A percentile compares a stretch with the other conserved stretches of the same genome.
phyloP scores from a whole-genome alignment of 495 filamentous ascomycete genomes.

The Haplographium delicatum region DNA sequence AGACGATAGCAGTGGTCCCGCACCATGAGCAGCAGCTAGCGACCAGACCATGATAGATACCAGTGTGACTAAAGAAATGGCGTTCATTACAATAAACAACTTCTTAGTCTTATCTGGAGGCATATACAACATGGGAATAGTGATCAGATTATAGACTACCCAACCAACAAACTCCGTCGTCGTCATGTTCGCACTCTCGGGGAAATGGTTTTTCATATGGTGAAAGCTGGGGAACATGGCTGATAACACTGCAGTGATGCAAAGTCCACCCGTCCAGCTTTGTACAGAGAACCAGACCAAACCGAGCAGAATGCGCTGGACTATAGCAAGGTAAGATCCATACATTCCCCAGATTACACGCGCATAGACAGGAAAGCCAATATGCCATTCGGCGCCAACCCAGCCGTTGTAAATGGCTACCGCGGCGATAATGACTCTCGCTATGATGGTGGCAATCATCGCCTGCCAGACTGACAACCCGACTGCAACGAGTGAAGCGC shows the following conservation, averaged over 20 bases:
- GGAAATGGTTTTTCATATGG: slow-evolving; percentile 30
- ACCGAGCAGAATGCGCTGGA: slow-evolving; percentile 5
- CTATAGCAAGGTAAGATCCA: slow-evolving; percentile 4
- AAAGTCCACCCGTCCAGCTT: slow-evolving; percentile 1
- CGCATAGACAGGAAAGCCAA: slow-evolving; percentile 6
- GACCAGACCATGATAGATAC: slow-evolving; percentile 31
- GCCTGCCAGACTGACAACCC: slow-evolving; percentile 1
- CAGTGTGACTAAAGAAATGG: slow-evolving; percentile 24
- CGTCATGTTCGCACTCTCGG: slow-evolving; percentile 25
- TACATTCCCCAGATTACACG: slow-evolving; percentile 7
- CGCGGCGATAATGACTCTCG: neutral
- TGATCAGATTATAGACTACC: slow-evolving; percentile 28
- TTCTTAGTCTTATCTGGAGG: slow-evolving; percentile 26
- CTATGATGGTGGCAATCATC: slow-evolving; percentile 25
- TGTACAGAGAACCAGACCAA: slow-evolving; percentile 6
- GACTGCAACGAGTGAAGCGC: slow-evolving; percentile 1
- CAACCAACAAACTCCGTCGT: slow-evolving; percentile 29
- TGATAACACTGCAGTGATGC: slow-evolving; percentile 19
- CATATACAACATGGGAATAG: slow-evolving; percentile 30
- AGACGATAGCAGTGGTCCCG: slow-evolving; percentile 21
- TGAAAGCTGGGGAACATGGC: slow-evolving; percentile 30
- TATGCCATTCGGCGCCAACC: slow-evolving; percentile 1
- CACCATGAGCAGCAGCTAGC: slow-evolving; percentile 26
- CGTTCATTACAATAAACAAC: slow-evolving; percentile 22
- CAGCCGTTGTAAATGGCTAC: slow-evolving; percentile 1